Evolutionary conservation across 768 basidiomycete species (phyloP).

Genomic region (Amanita subjunquillea): DNA sequence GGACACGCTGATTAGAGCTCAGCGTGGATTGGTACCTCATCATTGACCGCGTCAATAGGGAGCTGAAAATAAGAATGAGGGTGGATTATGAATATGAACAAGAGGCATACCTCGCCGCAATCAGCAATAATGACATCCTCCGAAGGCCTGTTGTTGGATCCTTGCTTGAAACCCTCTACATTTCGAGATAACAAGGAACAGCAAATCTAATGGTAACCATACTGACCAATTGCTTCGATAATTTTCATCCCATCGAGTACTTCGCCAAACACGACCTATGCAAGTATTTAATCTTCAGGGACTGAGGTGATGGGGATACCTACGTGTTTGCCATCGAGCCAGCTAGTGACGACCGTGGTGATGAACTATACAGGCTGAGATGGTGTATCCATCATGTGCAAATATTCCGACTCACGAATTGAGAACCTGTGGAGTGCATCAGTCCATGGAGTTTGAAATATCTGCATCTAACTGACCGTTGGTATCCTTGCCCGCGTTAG

Average conservation of each 20-base stretch:
- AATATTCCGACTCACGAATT: constrained; percentile 50
- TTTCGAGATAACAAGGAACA: neutral
- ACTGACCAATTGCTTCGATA: constrained; percentile 61
- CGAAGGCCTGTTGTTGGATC: constrained; percentile 56
- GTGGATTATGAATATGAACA: constrained; percentile 2
- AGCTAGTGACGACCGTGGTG: constrained; percentile 75
- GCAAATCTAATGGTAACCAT: neutral
- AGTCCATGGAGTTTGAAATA: neutral
- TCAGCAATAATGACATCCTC: constrained; percentile 75
- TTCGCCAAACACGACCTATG: constrained; percentile 84
- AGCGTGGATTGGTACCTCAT: constrained; percentile 88
- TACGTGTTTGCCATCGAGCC: constrained; percentile 89
- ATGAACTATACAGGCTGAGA: constrained; percentile 59
- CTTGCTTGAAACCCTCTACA: constrained; percentile 69
- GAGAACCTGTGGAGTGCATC: constrained; percentile 47
- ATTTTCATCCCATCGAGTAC: constrained; percentile 92
- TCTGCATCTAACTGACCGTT: constrained; percentile 47
- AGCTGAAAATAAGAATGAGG: constrained; percentile 25
- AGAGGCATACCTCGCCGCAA: constrained; percentile 69
- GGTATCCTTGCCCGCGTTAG: constrained; percentile 86
- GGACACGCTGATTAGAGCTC: constrained; percentile 65
- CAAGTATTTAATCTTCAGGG: neutral
- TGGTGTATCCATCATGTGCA: neutral
- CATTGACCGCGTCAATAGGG: constrained; percentile 38
- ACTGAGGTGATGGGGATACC: constrained; percentile 11